A percentile compares a stretch with the other conserved stretches of the same genome.
These are phyloP conservation scores for Mycosphaerella sp. DNA, from an alignment of 2,329 filamentous ascomycete genomes.

Conservation along the genomic window DNA sequence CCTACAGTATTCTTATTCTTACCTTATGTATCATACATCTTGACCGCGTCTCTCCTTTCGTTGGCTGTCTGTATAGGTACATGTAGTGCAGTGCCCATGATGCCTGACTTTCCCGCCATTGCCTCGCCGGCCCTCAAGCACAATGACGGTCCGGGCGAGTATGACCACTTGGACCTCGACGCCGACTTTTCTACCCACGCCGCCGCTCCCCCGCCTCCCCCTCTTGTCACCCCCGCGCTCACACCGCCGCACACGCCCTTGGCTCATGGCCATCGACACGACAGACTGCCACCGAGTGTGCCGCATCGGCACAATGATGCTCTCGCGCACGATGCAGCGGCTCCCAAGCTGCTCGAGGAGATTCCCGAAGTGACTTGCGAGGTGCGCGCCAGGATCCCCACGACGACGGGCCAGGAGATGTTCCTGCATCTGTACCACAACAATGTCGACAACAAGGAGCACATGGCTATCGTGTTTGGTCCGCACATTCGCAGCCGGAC, in stretches of 20 bases:
- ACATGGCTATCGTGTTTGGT: slow-evolving; percentile 94
- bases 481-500: slow-evolving; percentile 67
- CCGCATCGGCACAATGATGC: slow-evolving; percentile 33
- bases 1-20: neutral
- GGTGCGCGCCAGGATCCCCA: slow-evolving; percentile 90
- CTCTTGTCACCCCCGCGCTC: slow-evolving; percentile 44
- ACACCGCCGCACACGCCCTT: slow-evolving; percentile 32
- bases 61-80: neutral
- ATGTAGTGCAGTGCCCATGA: slow-evolving; percentile 22
- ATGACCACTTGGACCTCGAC: slow-evolving; percentile 36
- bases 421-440: slow-evolving; percentile 94
- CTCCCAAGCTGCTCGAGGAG: slow-evolving; percentile 63
- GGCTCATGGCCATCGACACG: slow-evolving; percentile 27
- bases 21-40: neutral
- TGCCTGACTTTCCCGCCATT: slow-evolving; percentile 51
- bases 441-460: slow-evolving; percentile 88
- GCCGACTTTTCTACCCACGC: slow-evolving; percentile 23
- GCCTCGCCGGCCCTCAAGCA: slow-evolving; percentile 38
- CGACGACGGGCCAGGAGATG: slow-evolving; percentile 88
- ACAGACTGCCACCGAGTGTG: slow-evolving; percentile 38
- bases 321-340: slow-evolving; percentile 43
- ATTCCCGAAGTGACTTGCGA: slow-evolving; percentile 87
- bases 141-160: slow-evolving; percentile 36
- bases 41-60: neutral
- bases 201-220: slow-evolving; percentile 37